A percentile compares a stretch with the other conserved stretches of the same genome.
phyloP scores from a whole-genome alignment of 164 flowering plant species.

The Macadamia integrifolia region DNA sequence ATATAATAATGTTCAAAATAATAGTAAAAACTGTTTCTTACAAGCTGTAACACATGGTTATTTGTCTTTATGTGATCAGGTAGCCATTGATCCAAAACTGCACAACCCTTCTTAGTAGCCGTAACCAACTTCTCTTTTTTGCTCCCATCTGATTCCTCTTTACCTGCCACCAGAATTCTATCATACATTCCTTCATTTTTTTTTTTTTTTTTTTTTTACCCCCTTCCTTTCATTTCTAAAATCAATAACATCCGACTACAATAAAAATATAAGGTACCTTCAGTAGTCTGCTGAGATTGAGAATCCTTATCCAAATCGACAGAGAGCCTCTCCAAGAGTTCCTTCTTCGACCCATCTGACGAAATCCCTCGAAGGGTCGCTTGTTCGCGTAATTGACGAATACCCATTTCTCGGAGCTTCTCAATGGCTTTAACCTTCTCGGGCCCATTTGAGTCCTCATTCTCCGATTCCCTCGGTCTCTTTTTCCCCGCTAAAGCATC shows the following conservation, averaged over 20 bases:
- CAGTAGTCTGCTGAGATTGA: slow-evolving; percentile 6
- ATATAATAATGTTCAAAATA: too few species aligned
- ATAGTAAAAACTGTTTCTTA: slow-evolving; percentile 11
- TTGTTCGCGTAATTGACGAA: slow-evolving; percentile 51
- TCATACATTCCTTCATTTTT: neutral
- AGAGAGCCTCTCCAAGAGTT: slow-evolving; percentile 48
- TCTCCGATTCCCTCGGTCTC: slow-evolving; percentile 20
- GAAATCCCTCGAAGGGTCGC: slow-evolving; percentile 40
- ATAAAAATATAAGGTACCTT: slow-evolving; percentile 10
- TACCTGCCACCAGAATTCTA: slow-evolving; percentile 19
- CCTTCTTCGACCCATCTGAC: slow-evolving; percentile 46
- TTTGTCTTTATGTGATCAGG: slow-evolving; percentile 68
- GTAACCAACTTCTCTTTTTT: slow-evolving; percentile 37
- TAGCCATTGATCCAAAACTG: slow-evolving; percentile 77
- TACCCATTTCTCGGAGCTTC: slow-evolving; percentile 31
- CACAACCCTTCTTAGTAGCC: slow-evolving; percentile 72
- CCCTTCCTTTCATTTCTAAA: neutral
- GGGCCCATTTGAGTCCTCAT: slow-evolving; percentile 16
- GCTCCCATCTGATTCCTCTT: slow-evolving; percentile 23
- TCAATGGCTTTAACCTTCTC: slow-evolving; percentile 33
- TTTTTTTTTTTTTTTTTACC: neutral
- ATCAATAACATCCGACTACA: neutral
- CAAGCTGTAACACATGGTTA: slow-evolving; percentile 72
- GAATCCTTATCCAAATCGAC: slow-evolving; percentile 13
- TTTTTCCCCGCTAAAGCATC: slow-evolving; percentile 17